Base-by-base conservation (phyloP, 306 rosid species). In the Cicer judaicum region DNA sequence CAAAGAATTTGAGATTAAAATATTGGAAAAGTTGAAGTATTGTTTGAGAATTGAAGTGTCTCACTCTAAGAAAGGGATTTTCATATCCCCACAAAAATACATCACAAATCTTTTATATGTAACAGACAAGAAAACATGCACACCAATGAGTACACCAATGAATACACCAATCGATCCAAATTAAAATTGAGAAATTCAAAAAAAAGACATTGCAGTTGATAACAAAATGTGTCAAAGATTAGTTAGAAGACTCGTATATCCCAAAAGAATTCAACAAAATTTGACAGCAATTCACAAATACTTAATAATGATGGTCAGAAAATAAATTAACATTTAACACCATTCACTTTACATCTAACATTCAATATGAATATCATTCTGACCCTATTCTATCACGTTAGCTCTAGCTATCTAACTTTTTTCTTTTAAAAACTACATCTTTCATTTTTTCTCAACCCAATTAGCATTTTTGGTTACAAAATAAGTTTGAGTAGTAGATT, bases 401-500 rank as follows among this genome's bases (percentile, higher is more conserved):
- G 54, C 54, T 15, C 43, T 15, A 64, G 68, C 68, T 56, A 56
- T 44, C 18, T 48, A 55, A 43, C 34, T 7, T 11, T 60, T 64
- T 72, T 36, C 43, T 8, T 79, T 44, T 15, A 39, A 52, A 15
- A 55, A 43, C 44, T 8, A 48, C 19, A 62, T 39, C 63, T 12
- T 36, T 50, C 71, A 59, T 56, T 11, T 21, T 68, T 41, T 15
- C 52, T 72, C 46, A 18, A 39, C 63, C 60, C 47, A 7, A 36
- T 40, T 13, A 13, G 53, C 53, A 24, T 2, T 64, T 55, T 62
- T 5, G 59, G 61, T 68, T 19, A 50, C 70, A 19, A 64, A 68
- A 16, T 43, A 29, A 75, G 73, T 43, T 21, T n/a, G 34, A 74
- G 79, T 52, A 15, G 69, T 59, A 49, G 47, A 50, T 36, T 75